Conservation (phyloP, 176 grass and related monocot species). For the Avena sativa region DNA sequence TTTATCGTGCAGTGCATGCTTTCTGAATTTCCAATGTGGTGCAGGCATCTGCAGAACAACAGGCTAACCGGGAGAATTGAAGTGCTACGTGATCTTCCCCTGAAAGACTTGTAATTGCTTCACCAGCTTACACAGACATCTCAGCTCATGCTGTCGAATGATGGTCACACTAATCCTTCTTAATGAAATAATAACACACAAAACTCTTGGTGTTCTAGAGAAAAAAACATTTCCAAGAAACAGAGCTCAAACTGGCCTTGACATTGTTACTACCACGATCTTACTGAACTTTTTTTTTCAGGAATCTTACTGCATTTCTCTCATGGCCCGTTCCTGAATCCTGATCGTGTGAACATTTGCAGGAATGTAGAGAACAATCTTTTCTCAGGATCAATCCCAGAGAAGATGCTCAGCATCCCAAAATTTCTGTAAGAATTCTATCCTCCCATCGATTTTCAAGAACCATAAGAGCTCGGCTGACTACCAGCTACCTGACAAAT, state of each 20-base stretch:
- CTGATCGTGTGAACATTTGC: not conserved
- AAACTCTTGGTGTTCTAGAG: not conserved
- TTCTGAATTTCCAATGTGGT: slow-evolving; percentile 23
- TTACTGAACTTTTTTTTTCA: too few species aligned
- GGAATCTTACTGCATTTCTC: not conserved
- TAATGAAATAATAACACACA: not conserved
- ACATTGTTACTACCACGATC: not conserved
- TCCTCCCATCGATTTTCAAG: too few species aligned
- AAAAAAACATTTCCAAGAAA: not conserved
- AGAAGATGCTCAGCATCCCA: slow-evolving; percentile 54
- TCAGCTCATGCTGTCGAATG: not conserved
- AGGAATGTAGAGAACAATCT: slow-evolving; percentile 75
- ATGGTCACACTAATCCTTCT: not conserved
- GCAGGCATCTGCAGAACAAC: slow-evolving; percentile 69
- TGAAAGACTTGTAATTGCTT: slow-evolving; percentile 68
- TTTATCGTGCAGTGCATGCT: not conserved
- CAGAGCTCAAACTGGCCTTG: too few species aligned
- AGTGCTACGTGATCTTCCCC: slow-evolving; percentile 54
- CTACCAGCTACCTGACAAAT: not conserved
- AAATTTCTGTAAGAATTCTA: slow-evolving; percentile 61
- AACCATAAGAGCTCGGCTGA: not conserved
- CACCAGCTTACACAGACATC: not conserved
- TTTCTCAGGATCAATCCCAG: slow-evolving; percentile 57
- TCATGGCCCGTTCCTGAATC: not conserved
- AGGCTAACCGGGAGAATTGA: slow-evolving; percentile 57